These are phyloP conservation scores for Hansfordia pulvinata DNA, from an alignment of 2,329 filamentous ascomycete genomes.

Conservation along the genomic window DNA sequence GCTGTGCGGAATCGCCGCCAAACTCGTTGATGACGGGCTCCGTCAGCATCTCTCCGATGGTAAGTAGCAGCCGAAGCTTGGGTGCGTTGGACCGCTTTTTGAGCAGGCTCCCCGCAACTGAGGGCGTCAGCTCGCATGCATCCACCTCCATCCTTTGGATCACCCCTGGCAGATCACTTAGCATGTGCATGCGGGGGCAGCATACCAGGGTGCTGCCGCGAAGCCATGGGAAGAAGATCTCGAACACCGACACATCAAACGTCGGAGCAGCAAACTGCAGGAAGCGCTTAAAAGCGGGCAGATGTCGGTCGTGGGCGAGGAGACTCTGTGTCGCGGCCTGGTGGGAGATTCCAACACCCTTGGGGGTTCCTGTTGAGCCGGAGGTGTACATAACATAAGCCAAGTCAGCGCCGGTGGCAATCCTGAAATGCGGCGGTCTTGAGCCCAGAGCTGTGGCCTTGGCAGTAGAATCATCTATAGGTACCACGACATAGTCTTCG, in stretches of 20 bases:
- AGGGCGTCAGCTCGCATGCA: slow-evolving; percentile 80
- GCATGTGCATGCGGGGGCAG: slow-evolving; percentile 53
- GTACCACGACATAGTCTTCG: slow-evolving; percentile 18
- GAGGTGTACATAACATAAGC: slow-evolving; percentile 94
- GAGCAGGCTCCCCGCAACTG: slow-evolving; percentile 67
- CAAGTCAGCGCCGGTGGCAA: too few species aligned
- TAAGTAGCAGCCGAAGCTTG: slow-evolving; percentile 56
- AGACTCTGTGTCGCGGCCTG: slow-evolving; percentile 68
- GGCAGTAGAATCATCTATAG: slow-evolving; percentile 18
- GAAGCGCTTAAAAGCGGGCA: slow-evolving; percentile 67
- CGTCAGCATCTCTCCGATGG: slow-evolving; percentile 89
- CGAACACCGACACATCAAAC: slow-evolving; percentile 90
- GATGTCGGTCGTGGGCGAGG: slow-evolving; percentile 64
- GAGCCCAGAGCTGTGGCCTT: too few species aligned
- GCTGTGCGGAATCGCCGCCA: slow-evolving; percentile 37
- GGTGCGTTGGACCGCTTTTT: slow-evolving; percentile 55
- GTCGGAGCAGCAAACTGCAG: slow-evolving; percentile 87
- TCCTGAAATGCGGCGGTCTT: too few species aligned
- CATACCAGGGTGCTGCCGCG: slow-evolving; percentile 61
- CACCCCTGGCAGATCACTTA: slow-evolving; percentile 59
- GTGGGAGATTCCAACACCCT: slow-evolving; percentile 77
- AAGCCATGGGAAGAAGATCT: slow-evolving; percentile 80
- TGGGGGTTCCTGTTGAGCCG: slow-evolving; percentile 77
- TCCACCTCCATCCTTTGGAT: slow-evolving; percentile 58
- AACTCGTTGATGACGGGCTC: slow-evolving; percentile 66